Evolutionary conservation across 805 yeast species (phyloP).

Genomic region (Vanderwaltozyma tropicalis): DNA sequence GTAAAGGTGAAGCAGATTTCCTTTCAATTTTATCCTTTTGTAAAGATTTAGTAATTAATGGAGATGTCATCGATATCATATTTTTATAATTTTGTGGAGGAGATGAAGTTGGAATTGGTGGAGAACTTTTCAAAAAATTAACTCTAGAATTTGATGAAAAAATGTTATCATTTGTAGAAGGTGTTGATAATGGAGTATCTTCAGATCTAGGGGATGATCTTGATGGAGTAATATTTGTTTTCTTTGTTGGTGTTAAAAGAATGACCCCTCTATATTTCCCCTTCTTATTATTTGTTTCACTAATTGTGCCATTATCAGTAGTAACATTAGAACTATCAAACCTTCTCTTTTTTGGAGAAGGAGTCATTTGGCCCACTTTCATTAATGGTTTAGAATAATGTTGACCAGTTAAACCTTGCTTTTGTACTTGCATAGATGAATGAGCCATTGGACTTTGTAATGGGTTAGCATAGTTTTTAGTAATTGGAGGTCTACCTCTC

Average conservation of each 20-base stretch:
- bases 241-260: conserved; percentile 18
- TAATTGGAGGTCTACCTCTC: conserved; percentile 30
- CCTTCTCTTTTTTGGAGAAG: conserved; percentile 18
- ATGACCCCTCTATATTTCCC: conserved; percentile 24
- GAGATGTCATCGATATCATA: no score
- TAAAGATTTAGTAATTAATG: no score
- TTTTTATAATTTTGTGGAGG: not conserved
- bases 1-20: not conserved
- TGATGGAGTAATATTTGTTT: not conserved
- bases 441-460: conserved; percentile 30
- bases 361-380: conserved; percentile 25
- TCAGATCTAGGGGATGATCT: not conserved
- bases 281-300: conserved; percentile 8
- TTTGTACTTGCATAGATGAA: conserved; percentile 26
- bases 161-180: conserved; percentile 5
- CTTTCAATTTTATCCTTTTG: not conserved
- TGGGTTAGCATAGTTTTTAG: conserved; percentile 27
- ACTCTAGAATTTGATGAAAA: conserved; percentile 6
- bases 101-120: conserved; percentile 5
- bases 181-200: conserved; percentile 4
- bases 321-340: not conserved
- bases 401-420: conserved; percentile 19
- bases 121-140: conserved; percentile 7
- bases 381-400: conserved; percentile 25
- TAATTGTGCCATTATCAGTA: not conserved